These are phyloP conservation scores for Climacium dendroides DNA, from an alignment of 225 moss, liverwort and hornwort genomes.

Conservation along the genomic window DNA sequence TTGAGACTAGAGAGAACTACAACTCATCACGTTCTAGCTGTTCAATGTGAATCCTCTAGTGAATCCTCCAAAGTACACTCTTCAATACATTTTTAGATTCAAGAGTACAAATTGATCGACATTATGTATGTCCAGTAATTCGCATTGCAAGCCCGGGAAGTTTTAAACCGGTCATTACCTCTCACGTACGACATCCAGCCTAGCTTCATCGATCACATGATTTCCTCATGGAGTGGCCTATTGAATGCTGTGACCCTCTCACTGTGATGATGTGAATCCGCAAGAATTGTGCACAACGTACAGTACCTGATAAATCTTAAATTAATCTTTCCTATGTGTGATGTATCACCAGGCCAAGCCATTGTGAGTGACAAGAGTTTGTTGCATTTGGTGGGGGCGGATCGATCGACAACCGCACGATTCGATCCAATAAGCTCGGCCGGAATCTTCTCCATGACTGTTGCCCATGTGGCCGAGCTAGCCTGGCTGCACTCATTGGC, in stretches of 20 bases:
- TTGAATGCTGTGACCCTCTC: background rate
- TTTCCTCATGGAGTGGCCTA: background rate
- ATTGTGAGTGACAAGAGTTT: background rate
- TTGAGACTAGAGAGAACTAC: background rate
- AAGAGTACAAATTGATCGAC: background rate
- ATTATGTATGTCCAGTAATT: background rate
- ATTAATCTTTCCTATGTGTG: background rate
- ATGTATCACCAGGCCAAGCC: background rate
- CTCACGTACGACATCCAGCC: background rate
- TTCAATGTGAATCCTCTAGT: too few relatives aligned
- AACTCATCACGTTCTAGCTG: background rate
- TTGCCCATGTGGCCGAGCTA: background rate
- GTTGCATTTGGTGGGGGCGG: background rate
- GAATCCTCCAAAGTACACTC: background rate
- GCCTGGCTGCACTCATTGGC: background rate
- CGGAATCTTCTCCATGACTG: background rate
- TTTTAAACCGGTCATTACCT: background rate
- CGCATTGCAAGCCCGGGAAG: background rate
- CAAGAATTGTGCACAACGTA: background rate
- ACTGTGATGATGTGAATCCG: background rate
- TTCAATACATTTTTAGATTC: background rate
- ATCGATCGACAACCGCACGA: background rate
- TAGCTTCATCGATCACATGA: background rate
- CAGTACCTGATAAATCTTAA: background rate
- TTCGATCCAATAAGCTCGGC: background rate